Base-by-base conservation (phyloP, 192 early-diverging fungal species). In the Phlyctochytrium planicorne region DNA sequence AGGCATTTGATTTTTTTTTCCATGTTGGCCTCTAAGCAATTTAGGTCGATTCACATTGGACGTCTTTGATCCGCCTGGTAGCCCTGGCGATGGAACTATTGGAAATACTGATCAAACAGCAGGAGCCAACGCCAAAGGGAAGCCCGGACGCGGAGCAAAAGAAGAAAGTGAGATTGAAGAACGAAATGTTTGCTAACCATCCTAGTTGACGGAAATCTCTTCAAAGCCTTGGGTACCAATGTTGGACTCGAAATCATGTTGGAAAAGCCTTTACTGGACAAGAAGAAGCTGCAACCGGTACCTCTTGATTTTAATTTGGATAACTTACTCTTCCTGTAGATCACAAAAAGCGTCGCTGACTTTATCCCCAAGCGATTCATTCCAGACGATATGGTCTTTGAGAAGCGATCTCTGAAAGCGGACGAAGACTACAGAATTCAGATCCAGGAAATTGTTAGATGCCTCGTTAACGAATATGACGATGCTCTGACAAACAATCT, bases 251-350 rank as follows among this genome's bases (percentile, higher is more conserved):
- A 82, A 63, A 55, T 82, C 20, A 33, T 71, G 25, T 64, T 87
- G 30, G 79, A 82, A 60, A 78, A 76, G 33, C 79, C 81, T 1
- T 62, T 87, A 2, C 67, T 87, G 2, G 75, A 82, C 53, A 87
- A 84, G 62, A 83, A 85, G 65, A 82, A 84, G 60, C 66, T 87
- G 24, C 78, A 85, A 65, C 81, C 79, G 55, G 84, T 86, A 76
- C 16, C 23, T n/a, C 1, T 29, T 3, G 23, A 16, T 62, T 3
- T 2, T 10, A 71, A 12, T 61, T 1, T 30, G 2, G 12, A 16
- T 16, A 65, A 3, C 32, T 27, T 23, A 30, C 24, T 30, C 12
- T 32, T 20, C 14, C 30, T 33, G 6, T 47, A 85, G 81, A 84
- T 86, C 56, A 79, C 77, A 31, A 84, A 85, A 74, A 76, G 72